Percentiles rank a stretch among this genome's conserved stretches.
These are phyloP conservation scores for Cercospora berteroae DNA, from an alignment of 2,329 filamentous ascomycete genomes.

Conservation along the genomic window DNA sequence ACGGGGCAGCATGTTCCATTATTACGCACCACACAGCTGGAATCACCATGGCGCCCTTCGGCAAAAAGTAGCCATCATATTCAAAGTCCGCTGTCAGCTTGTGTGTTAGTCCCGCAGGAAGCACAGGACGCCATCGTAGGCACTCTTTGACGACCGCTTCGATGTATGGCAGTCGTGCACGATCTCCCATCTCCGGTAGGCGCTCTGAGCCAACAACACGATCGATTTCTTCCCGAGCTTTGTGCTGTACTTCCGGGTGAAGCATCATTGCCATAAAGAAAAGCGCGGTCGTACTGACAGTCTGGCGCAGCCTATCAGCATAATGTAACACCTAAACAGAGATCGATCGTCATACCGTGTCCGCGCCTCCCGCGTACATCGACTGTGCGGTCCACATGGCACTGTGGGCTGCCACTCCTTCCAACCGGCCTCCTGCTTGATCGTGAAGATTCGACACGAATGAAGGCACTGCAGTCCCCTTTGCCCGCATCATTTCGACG, in stretches of 20 bases:
- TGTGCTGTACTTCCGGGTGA: constrained; percentile 33
- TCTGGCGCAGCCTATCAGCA: background rate
- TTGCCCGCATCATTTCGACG: constrained; percentile 40
- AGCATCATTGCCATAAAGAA: constrained; percentile 38
- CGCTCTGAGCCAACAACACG: constrained; percentile 32
- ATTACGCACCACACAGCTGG: constrained; percentile 38
- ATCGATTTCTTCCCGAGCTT: constrained; percentile 38
- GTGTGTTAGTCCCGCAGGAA: constrained; percentile 39
- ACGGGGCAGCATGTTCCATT: too few relatives aligned
- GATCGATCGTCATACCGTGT: constrained; percentile 33
- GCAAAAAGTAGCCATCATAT: constrained; percentile 43
- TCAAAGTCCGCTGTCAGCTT: constrained; percentile 44
- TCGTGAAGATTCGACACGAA: constrained; percentile 45
- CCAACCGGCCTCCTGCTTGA: constrained; percentile 24
- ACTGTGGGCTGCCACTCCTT: constrained; percentile 36
- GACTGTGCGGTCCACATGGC: constrained; percentile 46
- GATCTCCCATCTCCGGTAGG: constrained; percentile 34
- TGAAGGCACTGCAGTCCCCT: constrained; percentile 38
- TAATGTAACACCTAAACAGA: background rate
- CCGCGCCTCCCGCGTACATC: constrained; percentile 45
- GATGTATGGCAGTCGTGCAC: constrained; percentile 36
- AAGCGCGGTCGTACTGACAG: constrained; percentile 30
- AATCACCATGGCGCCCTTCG: constrained; percentile 42
- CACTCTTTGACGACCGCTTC: constrained; percentile 37
- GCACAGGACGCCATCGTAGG: constrained; percentile 38